A percentile compares a stretch with the other conserved stretches of the same genome.
Conservation (phyloP, 805 yeast species). For the Wickerhamiella cacticola region DNA sequence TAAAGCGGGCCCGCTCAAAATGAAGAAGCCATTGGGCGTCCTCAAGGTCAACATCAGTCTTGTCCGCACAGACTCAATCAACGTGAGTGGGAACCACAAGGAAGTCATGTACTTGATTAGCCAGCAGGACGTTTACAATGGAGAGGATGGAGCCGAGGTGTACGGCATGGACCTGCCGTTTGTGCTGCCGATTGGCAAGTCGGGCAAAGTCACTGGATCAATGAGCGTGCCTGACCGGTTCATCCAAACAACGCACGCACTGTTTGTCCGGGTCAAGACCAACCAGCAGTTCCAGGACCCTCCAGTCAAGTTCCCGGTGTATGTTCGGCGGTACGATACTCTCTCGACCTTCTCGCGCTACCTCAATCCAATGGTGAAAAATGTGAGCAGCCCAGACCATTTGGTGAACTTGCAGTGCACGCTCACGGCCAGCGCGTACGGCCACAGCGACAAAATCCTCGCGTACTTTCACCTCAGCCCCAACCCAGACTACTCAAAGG, state of each 20-base stretch:
- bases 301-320: conserved; percentile 25
- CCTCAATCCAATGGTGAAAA: conserved; percentile 24
- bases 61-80: conserved; percentile 31
- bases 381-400: conserved; percentile 28
- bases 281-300: conserved; percentile 14
- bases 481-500: conserved; percentile 31
- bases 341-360: conserved; percentile 31
- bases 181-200: conserved; percentile 29
- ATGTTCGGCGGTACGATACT: conserved; percentile 31
- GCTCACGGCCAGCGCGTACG: conserved; percentile 29
- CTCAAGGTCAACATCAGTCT: conserved; percentile 28
- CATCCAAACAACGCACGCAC: conserved; percentile 28
- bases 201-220: conserved; percentile 21
- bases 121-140: conserved; percentile 21
- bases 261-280: conserved; percentile 25
- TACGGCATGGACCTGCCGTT: conserved; percentile 32
- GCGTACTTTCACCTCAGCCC: conserved; percentile 27
- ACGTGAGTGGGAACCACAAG: conserved; percentile 27
- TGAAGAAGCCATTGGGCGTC: conserved; percentile 21
- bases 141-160: conserved; percentile 20
- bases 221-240: conserved; percentile 9
- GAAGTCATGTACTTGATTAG: conserved; percentile 31
- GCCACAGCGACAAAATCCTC: conserved; percentile 30
- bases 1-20: conserved; percentile 9
- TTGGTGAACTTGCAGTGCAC: conserved; percentile 28